A percentile compares a stretch with the other conserved stretches of the same genome.
These are phyloP conservation scores for Colletotrichum sp. DNA, from an alignment of 2,329 filamentous ascomycete species.

Conservation along the genomic window DNA sequence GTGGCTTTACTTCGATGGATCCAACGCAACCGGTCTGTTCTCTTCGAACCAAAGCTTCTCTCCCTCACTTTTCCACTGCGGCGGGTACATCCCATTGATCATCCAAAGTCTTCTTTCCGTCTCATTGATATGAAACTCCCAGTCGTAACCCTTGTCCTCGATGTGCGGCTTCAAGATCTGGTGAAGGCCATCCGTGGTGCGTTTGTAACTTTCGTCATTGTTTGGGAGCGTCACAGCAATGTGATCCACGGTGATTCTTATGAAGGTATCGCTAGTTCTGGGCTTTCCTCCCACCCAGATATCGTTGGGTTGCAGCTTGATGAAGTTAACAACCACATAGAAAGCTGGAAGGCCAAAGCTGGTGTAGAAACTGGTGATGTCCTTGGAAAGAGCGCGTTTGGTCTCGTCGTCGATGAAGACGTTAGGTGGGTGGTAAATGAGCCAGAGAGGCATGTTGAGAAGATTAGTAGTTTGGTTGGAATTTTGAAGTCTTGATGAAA, in stretches of 20 bases:
- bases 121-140: constrained; percentile 47
- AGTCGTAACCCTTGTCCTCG: constrained; percentile 44
- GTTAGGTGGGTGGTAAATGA: constrained; percentile 40
- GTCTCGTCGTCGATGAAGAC: constrained; percentile 32
- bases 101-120: constrained; percentile 48
- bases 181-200: constrained; percentile 26
- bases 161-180: constrained; percentile 40
- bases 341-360: constrained; percentile 41
- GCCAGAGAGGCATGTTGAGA: constrained; percentile 45
- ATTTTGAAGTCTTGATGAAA: background rate
- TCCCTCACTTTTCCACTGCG: constrained; percentile 35
- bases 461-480: background rate
- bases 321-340: constrained; percentile 47
- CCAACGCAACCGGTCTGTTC: background rate
- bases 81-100: constrained; percentile 43
- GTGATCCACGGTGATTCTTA: constrained; percentile 34
- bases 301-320: constrained; percentile 27
- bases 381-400: constrained; percentile 34
- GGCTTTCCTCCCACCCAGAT: constrained; percentile 30
- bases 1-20: background rate
- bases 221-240: constrained; percentile 31
- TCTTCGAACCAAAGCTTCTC: constrained; percentile 34
- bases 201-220: constrained; percentile 18
- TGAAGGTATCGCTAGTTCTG: constrained; percentile 25
- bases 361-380: constrained; percentile 36